A percentile compares a stretch with the other conserved stretches of the same genome.
Evolutionary conservation across 1,139 yeast species (phyloP).

Genomic region (Cylindricascospora bacillispora): DNA sequence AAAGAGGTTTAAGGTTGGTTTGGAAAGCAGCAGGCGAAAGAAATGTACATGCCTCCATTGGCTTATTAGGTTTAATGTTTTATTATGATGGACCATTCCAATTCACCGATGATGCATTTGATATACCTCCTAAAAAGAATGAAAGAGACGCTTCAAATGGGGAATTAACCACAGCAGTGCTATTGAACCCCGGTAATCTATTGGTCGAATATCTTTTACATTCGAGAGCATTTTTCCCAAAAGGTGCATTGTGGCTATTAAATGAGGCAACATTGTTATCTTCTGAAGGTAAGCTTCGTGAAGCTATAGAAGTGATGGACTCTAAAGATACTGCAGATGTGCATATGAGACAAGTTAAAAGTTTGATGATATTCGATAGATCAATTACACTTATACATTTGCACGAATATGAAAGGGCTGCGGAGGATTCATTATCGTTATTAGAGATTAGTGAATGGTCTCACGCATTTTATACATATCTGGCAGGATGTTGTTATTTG

Average conservation of each 20-base stretch:
- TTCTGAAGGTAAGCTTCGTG: constrained; percentile 54
- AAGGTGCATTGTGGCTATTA: constrained; percentile 82
- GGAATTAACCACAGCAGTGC: constrained; percentile 32
- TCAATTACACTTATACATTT: constrained; percentile 66
- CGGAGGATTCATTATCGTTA: constrained; percentile 54
- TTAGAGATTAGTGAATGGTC: constrained; percentile 82
- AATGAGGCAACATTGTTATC: constrained; percentile 86
- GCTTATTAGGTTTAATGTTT: constrained; percentile 64
- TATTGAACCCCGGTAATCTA: constrained; percentile 39
- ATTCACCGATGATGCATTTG: constrained; percentile 75
- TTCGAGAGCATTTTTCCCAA: constrained; percentile 67
- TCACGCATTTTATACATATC: constrained; percentile 71
- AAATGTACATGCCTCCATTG: constrained; percentile 88
- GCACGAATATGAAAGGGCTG: constrained; percentile 73
- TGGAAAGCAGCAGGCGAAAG: constrained; percentile 73
- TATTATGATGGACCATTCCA: constrained; percentile 95
- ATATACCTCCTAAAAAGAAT: constrained; percentile 35
- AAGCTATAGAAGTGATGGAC: constrained; percentile 66
- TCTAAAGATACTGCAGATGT: constrained; percentile 48
- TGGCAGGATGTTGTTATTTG: constrained; percentile 78
- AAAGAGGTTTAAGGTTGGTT: constrained; percentile 65
- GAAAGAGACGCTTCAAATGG: constrained; percentile 6
- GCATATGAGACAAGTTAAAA: constrained; percentile 87
- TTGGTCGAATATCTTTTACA: constrained; percentile 38
- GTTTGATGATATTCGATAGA: constrained; percentile 71